Base-by-base conservation (phyloP, 192 early-diverging fungal species). In the Funneliformis geosporum region DNA sequence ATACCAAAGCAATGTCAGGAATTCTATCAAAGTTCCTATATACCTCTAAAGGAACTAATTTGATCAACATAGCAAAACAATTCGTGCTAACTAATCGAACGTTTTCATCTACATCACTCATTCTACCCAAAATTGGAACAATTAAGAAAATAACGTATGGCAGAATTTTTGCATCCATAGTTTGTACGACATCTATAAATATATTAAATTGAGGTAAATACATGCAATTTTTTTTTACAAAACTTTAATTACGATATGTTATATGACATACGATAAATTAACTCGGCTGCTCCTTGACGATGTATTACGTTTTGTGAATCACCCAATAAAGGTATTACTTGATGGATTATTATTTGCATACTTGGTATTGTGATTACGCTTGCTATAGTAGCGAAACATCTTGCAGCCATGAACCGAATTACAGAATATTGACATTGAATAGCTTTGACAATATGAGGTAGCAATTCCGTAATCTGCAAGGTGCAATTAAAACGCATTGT, bases 141-240 rank as follows among this genome's bases (percentile, higher is more conserved):
- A 99, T 94, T 79, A 99, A 83, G 81, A 99, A 99, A 14, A 98
- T 94, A n/a, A 98, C 93, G 81, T 98, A 99, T 4, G 98, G 95
- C 47, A 99, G 84, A 60, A 98, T 92, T 76, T 88, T 89, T 62
- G 93, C 90, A 47, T 93, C 94, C 76, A 98, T 87, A 10, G 82
- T 83, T 69, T 93, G 88, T 11, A 97, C 93, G 4, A 97, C 83
- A 69, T 96, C 92, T 84, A 94, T 91, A 2, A 96, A 87, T 55
- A 82, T 71, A 8, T 7, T 40, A n/a, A n/a, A 69, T 39, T 43
- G 21, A 16, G 7, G n/a, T 69, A 18, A 44, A 33, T 33, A 38
- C 21, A 69, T 43, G 8, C 23, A 2, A n/a, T 16, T 8, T 10
- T 16, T 8, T 10, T 38, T 33, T 16, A 38, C 18, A 27, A n/a